Conservation (phyloP, 768 basidiomycete genomes). For the Podaxis sp. region DNA sequence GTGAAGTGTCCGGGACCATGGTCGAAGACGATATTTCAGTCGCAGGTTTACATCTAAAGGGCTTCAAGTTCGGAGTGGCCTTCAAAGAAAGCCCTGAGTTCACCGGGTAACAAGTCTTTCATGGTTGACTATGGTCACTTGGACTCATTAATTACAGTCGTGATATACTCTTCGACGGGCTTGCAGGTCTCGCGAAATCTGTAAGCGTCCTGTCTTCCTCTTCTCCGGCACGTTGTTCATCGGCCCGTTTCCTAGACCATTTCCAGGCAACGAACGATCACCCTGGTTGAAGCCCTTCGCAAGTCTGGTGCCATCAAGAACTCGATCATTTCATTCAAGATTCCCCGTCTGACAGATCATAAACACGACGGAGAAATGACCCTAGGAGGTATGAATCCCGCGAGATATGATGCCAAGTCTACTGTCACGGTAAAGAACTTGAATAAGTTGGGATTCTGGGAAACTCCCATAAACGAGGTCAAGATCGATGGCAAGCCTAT, state of each 20-base stretch:
- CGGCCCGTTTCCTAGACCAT: constrained; percentile 39
- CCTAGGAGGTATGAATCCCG: constrained; percentile 55
- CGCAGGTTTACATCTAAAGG: constrained; percentile 51
- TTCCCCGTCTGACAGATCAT: constrained; percentile 70
- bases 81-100: constrained; percentile 54
- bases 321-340: constrained; percentile 78
- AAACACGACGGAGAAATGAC: constrained; percentile 79
- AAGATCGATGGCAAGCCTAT: constrained; percentile 56
- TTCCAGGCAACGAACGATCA: constrained; percentile 62
- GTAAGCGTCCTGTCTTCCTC: constrained; percentile 33
- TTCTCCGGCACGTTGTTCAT: neutral
- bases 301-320: constrained; percentile 52
- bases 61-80: constrained; percentile 66
- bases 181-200: constrained; percentile 57
- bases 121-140: neutral
- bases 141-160: constrained; percentile 21
- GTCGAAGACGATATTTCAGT: constrained; percentile 57
- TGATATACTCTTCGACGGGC: constrained; percentile 50
- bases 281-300: constrained; percentile 73
- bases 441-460: constrained; percentile 78
- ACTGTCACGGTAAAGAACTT: constrained; percentile 64
- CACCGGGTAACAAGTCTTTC: constrained; percentile 28
- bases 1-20: constrained; percentile 56
- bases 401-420: constrained; percentile 64
- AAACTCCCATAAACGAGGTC: constrained; percentile 59